Conservation (phyloP, 2,329 filamentous ascomycete species). For the Ophiognomonia clavigignenti-juglandacearum region DNA sequence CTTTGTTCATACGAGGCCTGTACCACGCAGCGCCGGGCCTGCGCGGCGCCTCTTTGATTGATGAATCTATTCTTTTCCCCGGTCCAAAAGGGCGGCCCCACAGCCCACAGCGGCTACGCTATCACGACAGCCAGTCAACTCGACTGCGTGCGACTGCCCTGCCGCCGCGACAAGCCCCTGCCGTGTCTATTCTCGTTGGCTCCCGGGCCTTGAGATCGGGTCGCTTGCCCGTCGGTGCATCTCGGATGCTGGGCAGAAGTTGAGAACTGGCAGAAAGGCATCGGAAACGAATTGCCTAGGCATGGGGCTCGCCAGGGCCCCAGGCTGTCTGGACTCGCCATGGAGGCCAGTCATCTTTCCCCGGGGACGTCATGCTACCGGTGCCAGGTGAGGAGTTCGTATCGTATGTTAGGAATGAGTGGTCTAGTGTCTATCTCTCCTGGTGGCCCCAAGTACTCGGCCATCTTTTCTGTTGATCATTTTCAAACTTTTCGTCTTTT, state of each 20-base stretch:
- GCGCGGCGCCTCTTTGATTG: too few species aligned
- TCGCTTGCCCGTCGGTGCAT: conserved; percentile 6
- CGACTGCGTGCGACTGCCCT: conserved; percentile 14
- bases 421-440: background rate
- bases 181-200: conserved; percentile 4
- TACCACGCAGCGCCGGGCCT: too few species aligned
- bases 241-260: too few species aligned
- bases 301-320: conserved; percentile 5
- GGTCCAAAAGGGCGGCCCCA: too few species aligned
- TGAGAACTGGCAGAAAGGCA: background rate
- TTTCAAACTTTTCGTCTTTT: conserved; percentile 8
- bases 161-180: conserved; percentile 6
- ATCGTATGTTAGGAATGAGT: background rate
- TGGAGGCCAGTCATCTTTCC: background rate
- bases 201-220: background rate
- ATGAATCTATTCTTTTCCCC: too few species aligned
- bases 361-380: conserved; percentile 7
- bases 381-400: too few species aligned
- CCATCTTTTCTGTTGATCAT: background rate
- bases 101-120: conserved; percentile 10
- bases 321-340: conserved; percentile 5
- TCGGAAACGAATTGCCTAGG: background rate
- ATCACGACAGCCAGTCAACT: conserved; percentile 13
- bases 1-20: too few species aligned
- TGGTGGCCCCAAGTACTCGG: background rate